Evolutionary conservation across 768 basidiomycete genomes (phyloP).

Genomic region (Agaricus blazei): DNA sequence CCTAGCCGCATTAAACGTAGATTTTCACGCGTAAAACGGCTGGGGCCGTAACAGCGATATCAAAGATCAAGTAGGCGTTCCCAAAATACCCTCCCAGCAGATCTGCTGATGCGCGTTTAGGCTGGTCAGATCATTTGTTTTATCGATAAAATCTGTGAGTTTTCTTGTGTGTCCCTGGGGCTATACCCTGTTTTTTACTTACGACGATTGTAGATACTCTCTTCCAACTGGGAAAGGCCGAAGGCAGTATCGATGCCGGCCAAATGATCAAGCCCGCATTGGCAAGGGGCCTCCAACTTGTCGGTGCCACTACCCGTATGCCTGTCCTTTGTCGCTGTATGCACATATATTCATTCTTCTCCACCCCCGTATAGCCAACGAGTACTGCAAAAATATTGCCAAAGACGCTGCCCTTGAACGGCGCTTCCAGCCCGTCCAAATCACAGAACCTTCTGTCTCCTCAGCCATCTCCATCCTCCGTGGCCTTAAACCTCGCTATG

Average conservation of each 20-base stretch:
- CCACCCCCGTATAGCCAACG: slow-evolving; percentile 49
- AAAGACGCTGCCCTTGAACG: slow-evolving; percentile 91
- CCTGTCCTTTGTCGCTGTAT: slow-evolving; percentile 12
- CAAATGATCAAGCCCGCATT: slow-evolving; percentile 93
- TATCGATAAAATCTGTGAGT: slow-evolving; percentile 85
- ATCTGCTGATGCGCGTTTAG: slow-evolving; percentile 20
- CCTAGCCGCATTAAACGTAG: too few species aligned
- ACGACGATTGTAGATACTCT: slow-evolving; percentile 49
- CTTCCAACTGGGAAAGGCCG: slow-evolving; percentile 86
- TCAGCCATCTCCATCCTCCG: slow-evolving; percentile 84
- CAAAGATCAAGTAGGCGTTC: slow-evolving; percentile 61
- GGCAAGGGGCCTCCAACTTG: slow-evolving; percentile 80
- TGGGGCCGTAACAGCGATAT: too few species aligned
- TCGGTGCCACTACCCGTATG: slow-evolving; percentile 87
- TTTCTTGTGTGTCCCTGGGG: background rate
- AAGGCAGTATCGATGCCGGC: slow-evolving; percentile 89
- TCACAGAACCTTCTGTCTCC: slow-evolving; percentile 85
- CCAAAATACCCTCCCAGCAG: slow-evolving; percentile 15
- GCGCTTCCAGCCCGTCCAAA: slow-evolving; percentile 84
- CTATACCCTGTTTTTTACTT: background rate
- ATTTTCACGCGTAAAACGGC: too few species aligned
- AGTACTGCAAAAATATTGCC: slow-evolving; percentile 86
- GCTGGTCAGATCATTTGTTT: slow-evolving; percentile 84
- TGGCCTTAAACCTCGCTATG: slow-evolving; percentile 79
- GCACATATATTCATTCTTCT: background rate